Evolutionary conservation across 2,329 filamentous ascomycete genomes (phyloP).

Genomic region (Arachnomyces sp.): DNA sequence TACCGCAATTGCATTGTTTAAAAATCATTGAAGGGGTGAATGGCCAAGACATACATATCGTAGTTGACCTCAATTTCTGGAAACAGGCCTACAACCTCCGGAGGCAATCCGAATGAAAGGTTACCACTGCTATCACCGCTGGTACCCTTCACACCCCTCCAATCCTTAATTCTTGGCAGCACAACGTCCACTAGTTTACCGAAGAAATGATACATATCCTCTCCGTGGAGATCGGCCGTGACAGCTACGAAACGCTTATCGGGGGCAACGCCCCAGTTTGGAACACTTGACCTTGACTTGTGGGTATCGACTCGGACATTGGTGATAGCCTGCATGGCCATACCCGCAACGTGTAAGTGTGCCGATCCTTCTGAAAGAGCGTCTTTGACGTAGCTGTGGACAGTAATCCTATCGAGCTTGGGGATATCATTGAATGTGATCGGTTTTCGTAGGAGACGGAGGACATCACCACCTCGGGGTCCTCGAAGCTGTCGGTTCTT

Average conservation of each 20-base stretch:
- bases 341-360: conserved; percentile 72
- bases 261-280: conserved; percentile 65
- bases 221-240: conserved; percentile 69
- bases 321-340: conserved; percentile 78
- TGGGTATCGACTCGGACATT: conserved; percentile 67
- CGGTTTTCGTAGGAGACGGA: conserved; percentile 45
- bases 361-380: conserved; percentile 62
- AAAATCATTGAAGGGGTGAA: background rate
- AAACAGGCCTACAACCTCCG: conserved; percentile 72
- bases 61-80: conserved; percentile 94
- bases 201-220: conserved; percentile 82
- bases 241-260: conserved; percentile 63
- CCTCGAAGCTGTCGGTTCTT: conserved; percentile 80
- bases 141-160: conserved; percentile 66
- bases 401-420: conserved; percentile 67
- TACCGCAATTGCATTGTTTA: background rate
- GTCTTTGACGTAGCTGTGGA: conserved; percentile 67
- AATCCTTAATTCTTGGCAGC: conserved; percentile 93
- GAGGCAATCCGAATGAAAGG: conserved; percentile 69
- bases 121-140: conserved; percentile 87
- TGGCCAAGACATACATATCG: conserved; percentile 59
- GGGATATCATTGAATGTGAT: conserved; percentile 79
- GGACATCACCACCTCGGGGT: conserved; percentile 65
- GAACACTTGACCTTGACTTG: conserved; percentile 60
- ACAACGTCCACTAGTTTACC: conserved; percentile 87